A percentile compares a stretch with the other conserved stretches of the same genome.
Evolutionary conservation across 202 grass and related monocot species (phyloP).

Genomic region (Zizania palustris): DNA sequence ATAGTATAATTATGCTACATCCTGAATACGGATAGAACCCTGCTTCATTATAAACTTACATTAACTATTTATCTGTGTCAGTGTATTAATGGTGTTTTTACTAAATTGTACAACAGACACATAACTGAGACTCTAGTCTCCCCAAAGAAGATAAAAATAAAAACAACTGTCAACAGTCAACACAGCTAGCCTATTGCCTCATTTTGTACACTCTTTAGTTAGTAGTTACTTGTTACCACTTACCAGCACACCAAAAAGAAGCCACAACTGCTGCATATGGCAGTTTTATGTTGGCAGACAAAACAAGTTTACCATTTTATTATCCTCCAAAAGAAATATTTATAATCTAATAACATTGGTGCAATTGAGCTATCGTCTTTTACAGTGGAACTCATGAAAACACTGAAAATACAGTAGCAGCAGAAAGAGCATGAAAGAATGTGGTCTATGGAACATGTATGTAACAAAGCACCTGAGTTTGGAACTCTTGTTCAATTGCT

Average conservation of each 20-base stretch:
- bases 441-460: constrained; percentile 9
- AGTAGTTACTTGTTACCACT: background rate
- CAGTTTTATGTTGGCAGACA: background rate
- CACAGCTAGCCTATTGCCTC: background rate
- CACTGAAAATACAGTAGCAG: constrained; percentile 5
- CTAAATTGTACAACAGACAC: background rate
- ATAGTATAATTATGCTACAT: background rate
- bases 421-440: constrained; percentile 3
- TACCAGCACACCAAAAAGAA: constrained; percentile 5
- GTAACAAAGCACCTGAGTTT: constrained; percentile 61
- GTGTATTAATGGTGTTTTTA: background rate
- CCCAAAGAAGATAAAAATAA: background rate
- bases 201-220: background rate
- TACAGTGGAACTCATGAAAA: background rate
- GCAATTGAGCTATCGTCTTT: background rate
- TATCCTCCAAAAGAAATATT: constrained; percentile 16
- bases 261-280: background rate
- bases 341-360: constrained; percentile 5
- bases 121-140: background rate
- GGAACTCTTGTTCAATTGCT: constrained; percentile 79
- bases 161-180: background rate
- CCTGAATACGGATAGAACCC: background rate
- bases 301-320: constrained; percentile 13
- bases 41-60: background rate
- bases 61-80: constrained; percentile 1